Base-by-base conservation (phyloP, 768 basidiomycete species). In the Pholiota conissans region DNA sequence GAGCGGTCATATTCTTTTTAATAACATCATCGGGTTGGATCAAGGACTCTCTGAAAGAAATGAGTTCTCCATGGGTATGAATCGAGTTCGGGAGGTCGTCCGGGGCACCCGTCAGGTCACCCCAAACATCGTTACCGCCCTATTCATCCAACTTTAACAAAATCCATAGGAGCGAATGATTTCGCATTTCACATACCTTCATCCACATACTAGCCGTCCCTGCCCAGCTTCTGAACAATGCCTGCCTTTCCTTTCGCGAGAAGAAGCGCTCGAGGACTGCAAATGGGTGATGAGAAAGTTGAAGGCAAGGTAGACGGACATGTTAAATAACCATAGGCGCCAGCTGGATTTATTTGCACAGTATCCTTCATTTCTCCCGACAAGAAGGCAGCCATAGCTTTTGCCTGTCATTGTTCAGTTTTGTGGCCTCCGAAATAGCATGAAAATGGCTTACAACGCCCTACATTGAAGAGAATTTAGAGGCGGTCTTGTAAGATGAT, bases 301-400 rank as follows among this genome's bases (percentile, higher is more conserved):
- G 34, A 37, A 14, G 28, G 7, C 30, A 24, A 20, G 26, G 24
- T 51, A 14, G 5, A 22, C 16, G n/a, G 29, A 20, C 50, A n/a
- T n/a, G 39, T 13, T 9, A 48, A 58, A 76, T 27, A 49, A 87
- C 87, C 87, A 68, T 91, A 90, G 49, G 86, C 84, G 14, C 89
- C 91, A 13, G 87, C 90, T 13, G 89, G 89, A 66, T 89, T 86
- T 74, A 95, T 80, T 67, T 92, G 85, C 4, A 93, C 91, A 0
- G 93, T 95, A 63, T 96, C 93, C 68, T 89, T 89, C 82, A 98
- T 97, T 73, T 98, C 96, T 10, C 96, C 96, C 0, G 92, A 94
- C 37, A 98, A 76, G 69, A 98, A 93, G 0, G 97, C 95, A 0
- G 95, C 73, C 92, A 98, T 95, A 0, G 95, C 91, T 75, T 98